A percentile compares a stretch with the other conserved stretches of the same genome.
phyloP scores from a whole-genome alignment of 192 early-diverging fungal species.

The Spizellomyces punctatus region DNA sequence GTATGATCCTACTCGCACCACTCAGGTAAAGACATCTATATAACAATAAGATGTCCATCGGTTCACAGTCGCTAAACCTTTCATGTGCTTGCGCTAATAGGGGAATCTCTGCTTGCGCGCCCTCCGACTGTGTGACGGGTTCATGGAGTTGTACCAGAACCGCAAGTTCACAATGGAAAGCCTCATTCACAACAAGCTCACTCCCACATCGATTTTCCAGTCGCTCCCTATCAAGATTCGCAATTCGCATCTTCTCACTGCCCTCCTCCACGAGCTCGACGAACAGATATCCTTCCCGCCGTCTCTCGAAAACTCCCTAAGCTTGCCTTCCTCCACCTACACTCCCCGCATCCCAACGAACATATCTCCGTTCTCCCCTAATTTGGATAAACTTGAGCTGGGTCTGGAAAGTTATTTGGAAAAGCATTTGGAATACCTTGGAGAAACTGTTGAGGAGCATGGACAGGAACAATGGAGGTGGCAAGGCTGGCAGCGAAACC shows the following conservation, averaged over 20 bases:
- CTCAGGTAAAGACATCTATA: conserved; percentile 50
- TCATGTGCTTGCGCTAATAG: background rate
- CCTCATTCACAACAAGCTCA: conserved; percentile 73
- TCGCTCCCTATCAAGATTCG: conserved; percentile 86
- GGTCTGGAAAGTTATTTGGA: conserved; percentile 83
- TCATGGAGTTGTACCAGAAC: conserved; percentile 78
- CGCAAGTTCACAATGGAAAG: conserved; percentile 84
- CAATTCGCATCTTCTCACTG: conserved; percentile 78
- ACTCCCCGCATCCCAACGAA: conserved; percentile 28
- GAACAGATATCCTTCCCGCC: conserved; percentile 40
- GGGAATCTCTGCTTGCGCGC: conserved; percentile 87
- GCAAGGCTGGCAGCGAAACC: conserved; percentile 92
- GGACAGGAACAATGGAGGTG: conserved; percentile 90
- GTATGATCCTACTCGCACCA: conserved; percentile 85
- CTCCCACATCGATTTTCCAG: conserved; percentile 87
- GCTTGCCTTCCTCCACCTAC: conserved; percentile 32
- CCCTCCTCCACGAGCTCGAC: conserved; percentile 74
- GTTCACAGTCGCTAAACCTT: background rate
- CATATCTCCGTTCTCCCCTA: conserved; percentile 44
- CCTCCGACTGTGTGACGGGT: conserved; percentile 81
- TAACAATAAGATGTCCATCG: background rate
- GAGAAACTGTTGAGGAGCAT: conserved; percentile 86
- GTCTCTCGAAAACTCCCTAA: conserved; percentile 22
- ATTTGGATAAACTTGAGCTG: conserved; percentile 74
- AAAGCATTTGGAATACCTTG: conserved; percentile 80